Percentiles rank a stretch among this genome's conserved stretches.
Conservation (phyloP, 768 basidiomycete genomes). For the Podaxis carcinomalis region DNA sequence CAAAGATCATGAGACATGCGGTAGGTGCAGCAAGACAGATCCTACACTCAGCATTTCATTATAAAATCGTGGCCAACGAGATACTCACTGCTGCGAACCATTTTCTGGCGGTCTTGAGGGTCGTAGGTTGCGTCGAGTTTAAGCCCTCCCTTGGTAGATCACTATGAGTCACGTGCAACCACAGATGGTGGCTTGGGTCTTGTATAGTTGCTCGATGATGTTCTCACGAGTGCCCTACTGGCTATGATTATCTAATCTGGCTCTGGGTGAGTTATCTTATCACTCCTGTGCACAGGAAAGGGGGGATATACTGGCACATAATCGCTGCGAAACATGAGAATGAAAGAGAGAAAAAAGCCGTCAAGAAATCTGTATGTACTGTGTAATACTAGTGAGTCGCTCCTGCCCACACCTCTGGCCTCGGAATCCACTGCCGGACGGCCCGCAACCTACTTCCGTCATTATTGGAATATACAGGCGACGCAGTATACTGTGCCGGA, state of each 20-base stretch:
- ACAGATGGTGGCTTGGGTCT: conserved; percentile 44
- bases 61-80: neutral
- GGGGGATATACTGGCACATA: conserved; percentile 11
- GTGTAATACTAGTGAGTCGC: conserved; percentile 27
- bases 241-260: conserved; percentile 19
- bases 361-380: conserved; percentile 13
- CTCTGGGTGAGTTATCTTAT: conserved; percentile 21
- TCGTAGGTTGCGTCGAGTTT: conserved; percentile 28
- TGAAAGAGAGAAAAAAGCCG: conserved; percentile 14
- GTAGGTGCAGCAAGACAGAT: neutral
- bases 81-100: conserved; percentile 74
- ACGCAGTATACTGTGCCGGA: conserved; percentile 20
- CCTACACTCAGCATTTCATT: conserved; percentile 14
- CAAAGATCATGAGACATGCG: neutral
- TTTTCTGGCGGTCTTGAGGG: conserved; percentile 59
- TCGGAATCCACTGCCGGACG: conserved; percentile 34
- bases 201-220: conserved; percentile 46
- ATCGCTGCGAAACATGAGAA: conserved; percentile 15
- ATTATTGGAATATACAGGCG: conserved; percentile 22
- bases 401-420: conserved; percentile 28
- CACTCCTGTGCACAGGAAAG: conserved; percentile 18
- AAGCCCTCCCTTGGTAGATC: conserved; percentile 15
- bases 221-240: conserved; percentile 16
- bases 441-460: conserved; percentile 19
- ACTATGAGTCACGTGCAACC: conserved; percentile 29